Percentiles rank a stretch among this genome's conserved stretches.
These are phyloP conservation scores for Starmerella floris DNA, from an alignment of 805 yeast genomes.

Conservation along the genomic window DNA sequence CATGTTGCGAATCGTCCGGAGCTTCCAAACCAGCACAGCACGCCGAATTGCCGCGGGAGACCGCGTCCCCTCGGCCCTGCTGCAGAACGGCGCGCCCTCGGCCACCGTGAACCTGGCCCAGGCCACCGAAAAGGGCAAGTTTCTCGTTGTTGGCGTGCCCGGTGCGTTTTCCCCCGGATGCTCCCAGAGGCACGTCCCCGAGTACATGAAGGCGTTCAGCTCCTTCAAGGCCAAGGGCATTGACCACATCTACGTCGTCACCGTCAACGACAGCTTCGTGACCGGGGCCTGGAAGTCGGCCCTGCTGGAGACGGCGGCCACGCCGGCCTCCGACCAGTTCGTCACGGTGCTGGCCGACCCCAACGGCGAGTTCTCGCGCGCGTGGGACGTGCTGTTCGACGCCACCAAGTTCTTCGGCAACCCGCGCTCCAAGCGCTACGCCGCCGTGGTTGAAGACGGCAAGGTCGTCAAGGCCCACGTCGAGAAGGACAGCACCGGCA, in stretches of 20 bases:
- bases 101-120: conserved; percentile 44
- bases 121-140: conserved; percentile 35
- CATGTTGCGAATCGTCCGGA: conserved; percentile 5
- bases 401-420: conserved; percentile 68
- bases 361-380: conserved; percentile 54
- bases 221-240: conserved; percentile 56
- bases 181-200: conserved; percentile 59
- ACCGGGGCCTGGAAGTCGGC: conserved; percentile 62
- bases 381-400: conserved; percentile 57
- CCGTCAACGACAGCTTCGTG: conserved; percentile 82
- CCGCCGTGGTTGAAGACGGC: conserved; percentile 63
- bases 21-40: conserved; percentile 19
- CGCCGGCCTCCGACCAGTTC: conserved; percentile 27
- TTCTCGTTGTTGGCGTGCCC: conserved; percentile 48
- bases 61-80: conserved; percentile 42
- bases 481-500: conserved; percentile 71
- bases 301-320: conserved; percentile 15
- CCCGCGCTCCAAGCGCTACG: conserved; percentile 60
- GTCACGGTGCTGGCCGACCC: conserved; percentile 62
- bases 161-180: conserved; percentile 79
- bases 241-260: conserved; percentile 45
- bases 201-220: conserved; percentile 41
- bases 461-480: conserved; percentile 50
- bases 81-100: conserved; percentile 52
- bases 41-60: conserved; percentile 44